A percentile compares a stretch with the other conserved stretches of the same genome.
These are phyloP conservation scores for Calophaca sinica DNA, from an alignment of 306 rosid genomes.

Conservation along the genomic window DNA sequence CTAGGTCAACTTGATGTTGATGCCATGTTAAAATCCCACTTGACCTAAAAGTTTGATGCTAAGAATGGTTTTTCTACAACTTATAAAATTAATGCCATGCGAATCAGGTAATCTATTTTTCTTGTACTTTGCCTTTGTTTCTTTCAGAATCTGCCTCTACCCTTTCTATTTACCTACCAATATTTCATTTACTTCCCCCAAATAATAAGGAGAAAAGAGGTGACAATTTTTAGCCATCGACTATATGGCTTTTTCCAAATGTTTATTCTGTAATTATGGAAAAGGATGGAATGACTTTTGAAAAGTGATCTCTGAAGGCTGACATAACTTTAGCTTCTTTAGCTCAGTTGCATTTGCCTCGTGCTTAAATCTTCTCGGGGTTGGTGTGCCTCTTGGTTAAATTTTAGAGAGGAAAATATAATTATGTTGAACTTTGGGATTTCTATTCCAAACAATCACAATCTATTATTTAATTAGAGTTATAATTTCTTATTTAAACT, in stretches of 20 bases:
- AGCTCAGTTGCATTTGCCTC: conserved; percentile 6
- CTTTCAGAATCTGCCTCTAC: no score
- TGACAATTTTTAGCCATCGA: background rate
- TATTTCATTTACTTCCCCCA: conserved; percentile 13
- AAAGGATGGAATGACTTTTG: conserved; percentile 29
- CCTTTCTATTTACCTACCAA: background rate
- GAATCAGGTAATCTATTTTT: conserved; percentile 19
- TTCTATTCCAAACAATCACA: conserved; percentile 33
- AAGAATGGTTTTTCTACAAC: background rate
- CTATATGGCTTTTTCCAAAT: background rate
- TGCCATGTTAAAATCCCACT: conserved; percentile 30
- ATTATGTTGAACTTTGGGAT: conserved; percentile 15
- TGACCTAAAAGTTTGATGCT: conserved; percentile 5
- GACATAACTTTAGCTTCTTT: conserved; percentile 19
- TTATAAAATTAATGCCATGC: conserved; percentile 5
- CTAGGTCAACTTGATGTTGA: conserved; percentile 7
- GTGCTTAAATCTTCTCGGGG: conserved; percentile 7
- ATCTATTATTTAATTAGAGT: conserved; percentile 34
- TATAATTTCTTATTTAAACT: conserved; percentile 33
- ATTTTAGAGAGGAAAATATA: conserved; percentile 8
- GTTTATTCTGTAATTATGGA: conserved; percentile 11
- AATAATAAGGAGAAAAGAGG: conserved; percentile 22
- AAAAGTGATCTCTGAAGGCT: conserved; percentile 1
- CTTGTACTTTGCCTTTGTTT: background rate
- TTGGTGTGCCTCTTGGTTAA: conserved; percentile 20